Conservation (phyloP, 768 basidiomycete species). For the Multifurca ochricompacta region DNA sequence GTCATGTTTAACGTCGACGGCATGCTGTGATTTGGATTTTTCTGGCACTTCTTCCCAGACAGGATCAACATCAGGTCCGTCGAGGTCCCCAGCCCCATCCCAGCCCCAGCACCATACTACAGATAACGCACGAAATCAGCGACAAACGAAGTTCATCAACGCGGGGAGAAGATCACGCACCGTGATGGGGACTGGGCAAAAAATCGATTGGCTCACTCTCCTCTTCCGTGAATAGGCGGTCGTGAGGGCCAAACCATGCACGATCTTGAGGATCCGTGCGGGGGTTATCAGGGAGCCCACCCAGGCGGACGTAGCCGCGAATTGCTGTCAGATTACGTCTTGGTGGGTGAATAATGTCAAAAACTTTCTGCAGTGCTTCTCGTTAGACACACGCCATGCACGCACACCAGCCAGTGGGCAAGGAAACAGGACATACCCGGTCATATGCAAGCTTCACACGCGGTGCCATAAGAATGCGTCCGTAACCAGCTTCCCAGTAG, state of each 20-base stretch:
- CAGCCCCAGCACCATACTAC: slow-evolving; percentile 99
- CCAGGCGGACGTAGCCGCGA: slow-evolving; percentile 86
- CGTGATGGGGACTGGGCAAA: slow-evolving; percentile 72
- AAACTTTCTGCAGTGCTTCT: slow-evolving; percentile 60
- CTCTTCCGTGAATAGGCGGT: slow-evolving; percentile 85
- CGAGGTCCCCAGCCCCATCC: slow-evolving; percentile 97
- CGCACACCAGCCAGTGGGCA: neutral
- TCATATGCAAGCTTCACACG: slow-evolving; percentile 96
- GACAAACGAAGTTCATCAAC: neutral
- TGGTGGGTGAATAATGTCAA: slow-evolving; percentile 86
- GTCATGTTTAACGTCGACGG: slow-evolving; percentile 68
- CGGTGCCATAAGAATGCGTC: slow-evolving; percentile 96
- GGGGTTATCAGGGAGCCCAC: slow-evolving; percentile 94
- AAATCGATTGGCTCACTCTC: slow-evolving; percentile 76
- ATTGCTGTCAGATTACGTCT: slow-evolving; percentile 94
- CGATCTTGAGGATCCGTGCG: slow-evolving; percentile 95
- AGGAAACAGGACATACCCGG: slow-evolving; percentile 39
- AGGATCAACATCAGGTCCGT: slow-evolving; percentile 96
- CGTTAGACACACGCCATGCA: neutral
- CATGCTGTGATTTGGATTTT: slow-evolving; percentile 45
- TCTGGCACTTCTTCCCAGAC: slow-evolving; percentile 88
- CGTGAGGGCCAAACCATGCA: slow-evolving; percentile 97
- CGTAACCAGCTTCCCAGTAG: slow-evolving; percentile 95
- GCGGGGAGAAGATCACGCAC: slow-evolving; percentile 40
- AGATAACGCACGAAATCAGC: neutral